Evolutionary conservation across 352 stramenopile species (phyloP), one percentile per base, ranked within the genome.

Genomic region (Plasmopara muralis): DNA sequence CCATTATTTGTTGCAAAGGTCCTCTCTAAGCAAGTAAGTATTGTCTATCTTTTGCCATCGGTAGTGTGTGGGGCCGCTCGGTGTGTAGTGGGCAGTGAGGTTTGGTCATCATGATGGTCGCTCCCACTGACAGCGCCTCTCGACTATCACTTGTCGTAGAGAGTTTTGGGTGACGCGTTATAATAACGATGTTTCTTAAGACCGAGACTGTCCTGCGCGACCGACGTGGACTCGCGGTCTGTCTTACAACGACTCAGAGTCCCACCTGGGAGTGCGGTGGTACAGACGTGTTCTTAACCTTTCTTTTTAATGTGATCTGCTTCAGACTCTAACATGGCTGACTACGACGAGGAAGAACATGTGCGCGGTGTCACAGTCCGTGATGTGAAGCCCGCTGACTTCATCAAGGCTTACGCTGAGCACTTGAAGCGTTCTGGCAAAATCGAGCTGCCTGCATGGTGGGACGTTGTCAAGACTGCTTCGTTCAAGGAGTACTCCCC

Each of bases 371-470:
- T 98, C 66, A 98, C 93, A 64, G 96, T 99, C 42, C 90, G 95
- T 71, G 96, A 99, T 70, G 94, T 99, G 51, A 86, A 90, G 69
- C 75, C 96, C 50, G 85, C 88, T 68, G 88, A 96, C 56, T 99
- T 99, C 78, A 99, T 99, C 74, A 89, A 96, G 77, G 89, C 94
- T 47, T 99, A 99, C 76, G 96, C 96, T 33, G 93, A 98, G 77
- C 95, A 99, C 77, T 83, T 99, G 57, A 99, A 99, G 84, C 97
- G 97, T 68, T 98, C 93, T 40, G 96, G 97, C 67, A 98, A 98
- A 77, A 98, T 99, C 66, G 94, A 98, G 74, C 83, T 98, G 50
- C 96, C 96, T 50, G 93, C 94, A 35, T 99, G 96, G 96, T 93
- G 89, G 67, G 96, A 99, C 66, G 88, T 98, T 54, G 94, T 99